Evolutionary conservation across 495 filamentous ascomycete species (phyloP).

Genomic region (Neurospora tetrasperma): DNA sequence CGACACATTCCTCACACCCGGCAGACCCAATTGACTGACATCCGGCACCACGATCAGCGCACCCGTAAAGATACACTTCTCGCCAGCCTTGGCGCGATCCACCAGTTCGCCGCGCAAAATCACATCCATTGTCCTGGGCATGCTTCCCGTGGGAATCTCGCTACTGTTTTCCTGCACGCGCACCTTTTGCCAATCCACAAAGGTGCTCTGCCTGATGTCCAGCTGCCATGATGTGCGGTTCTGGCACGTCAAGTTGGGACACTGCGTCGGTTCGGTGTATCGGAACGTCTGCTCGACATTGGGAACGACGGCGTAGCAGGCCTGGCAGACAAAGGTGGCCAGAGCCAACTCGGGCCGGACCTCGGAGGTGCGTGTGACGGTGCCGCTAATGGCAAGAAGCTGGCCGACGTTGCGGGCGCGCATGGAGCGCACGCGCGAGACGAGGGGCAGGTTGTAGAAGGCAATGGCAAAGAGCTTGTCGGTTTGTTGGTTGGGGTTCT

Average conservation of each 20-base stretch:
- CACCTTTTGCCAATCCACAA: constrained; percentile 98
- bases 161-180: constrained; percentile 95
- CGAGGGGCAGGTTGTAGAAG: constrained; percentile 94
- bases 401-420: constrained; percentile 87
- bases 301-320: constrained; percentile 65
- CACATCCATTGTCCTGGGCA: constrained; percentile 96
- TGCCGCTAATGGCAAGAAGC: constrained; percentile 89
- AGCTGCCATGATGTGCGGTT: constrained; percentile 88
- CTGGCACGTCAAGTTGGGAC: constrained; percentile 80
- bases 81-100: constrained; percentile 90
- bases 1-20: constrained; percentile 76
- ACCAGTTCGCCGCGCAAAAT: constrained; percentile 98
- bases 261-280: constrained; percentile 94
- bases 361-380: constrained; percentile 92
- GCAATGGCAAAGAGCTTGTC: constrained; percentile 92
- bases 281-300: constrained; percentile 97
- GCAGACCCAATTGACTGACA: constrained; percentile 87
- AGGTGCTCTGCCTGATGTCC: constrained; percentile 93
- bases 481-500: constrained; percentile 87
- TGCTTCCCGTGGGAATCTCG: constrained; percentile 96
- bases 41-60: constrained; percentile 95
- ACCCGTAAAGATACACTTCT: constrained; percentile 96
- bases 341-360: constrained; percentile 88
- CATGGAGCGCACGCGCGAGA: constrained; percentile 79
- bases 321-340: constrained; percentile 87